A percentile compares a stretch with the other conserved stretches of the same genome.
Conservation (phyloP, 371 early-diverging fungal species). For the Mucor irregularis region DNA sequence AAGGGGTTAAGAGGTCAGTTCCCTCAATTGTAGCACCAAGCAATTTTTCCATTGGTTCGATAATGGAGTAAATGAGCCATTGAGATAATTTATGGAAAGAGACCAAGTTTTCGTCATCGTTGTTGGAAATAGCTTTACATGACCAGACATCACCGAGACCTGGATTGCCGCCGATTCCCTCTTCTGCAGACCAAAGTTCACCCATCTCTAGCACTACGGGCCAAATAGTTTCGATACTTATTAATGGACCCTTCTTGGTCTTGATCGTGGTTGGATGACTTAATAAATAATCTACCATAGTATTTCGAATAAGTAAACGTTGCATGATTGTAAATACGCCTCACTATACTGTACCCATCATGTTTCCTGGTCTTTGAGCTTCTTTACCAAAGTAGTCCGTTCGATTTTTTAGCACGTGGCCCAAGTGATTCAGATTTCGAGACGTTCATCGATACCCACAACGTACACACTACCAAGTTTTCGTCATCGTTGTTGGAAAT, state of each 20-base stretch:
- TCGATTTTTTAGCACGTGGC: slow-evolving; percentile 40
- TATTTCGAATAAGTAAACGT: no score
- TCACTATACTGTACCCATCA: no score
- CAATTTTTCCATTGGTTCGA: slow-evolving; percentile 78
- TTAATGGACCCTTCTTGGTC: slow-evolving; percentile 49
- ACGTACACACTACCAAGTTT: slow-evolving; percentile 74
- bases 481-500: slow-evolving; percentile 14
- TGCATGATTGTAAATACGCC: no score
- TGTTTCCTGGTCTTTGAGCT: slow-evolving; percentile 79
- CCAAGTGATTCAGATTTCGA: slow-evolving; percentile 72
- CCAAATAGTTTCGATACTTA: slow-evolving; percentile 77
- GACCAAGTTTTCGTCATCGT: slow-evolving; percentile 45
- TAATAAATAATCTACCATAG: slow-evolving; percentile 35
- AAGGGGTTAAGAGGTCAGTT: slow-evolving; percentile 76
- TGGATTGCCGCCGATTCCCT: slow-evolving; percentile 45
- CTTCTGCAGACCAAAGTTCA: slow-evolving; percentile 50
- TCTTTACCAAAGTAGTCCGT: slow-evolving; percentile 49
- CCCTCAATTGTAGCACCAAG: slow-evolving; percentile 66
- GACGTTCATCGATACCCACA: slow-evolving; percentile 79
- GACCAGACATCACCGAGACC: slow-evolving; percentile 90
- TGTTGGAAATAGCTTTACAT: slow-evolving; percentile 40
- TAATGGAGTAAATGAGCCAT: slow-evolving; percentile 91
- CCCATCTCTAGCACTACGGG: slow-evolving; percentile 67
- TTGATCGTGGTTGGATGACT: slow-evolving; percentile 43
- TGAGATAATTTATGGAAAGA: slow-evolving; percentile 92